Percentiles rank a stretch among this genome's conserved stretches.
Conservation (phyloP, 2,329 filamentous ascomycete genomes). For the Dothiorella sarmentorum region DNA sequence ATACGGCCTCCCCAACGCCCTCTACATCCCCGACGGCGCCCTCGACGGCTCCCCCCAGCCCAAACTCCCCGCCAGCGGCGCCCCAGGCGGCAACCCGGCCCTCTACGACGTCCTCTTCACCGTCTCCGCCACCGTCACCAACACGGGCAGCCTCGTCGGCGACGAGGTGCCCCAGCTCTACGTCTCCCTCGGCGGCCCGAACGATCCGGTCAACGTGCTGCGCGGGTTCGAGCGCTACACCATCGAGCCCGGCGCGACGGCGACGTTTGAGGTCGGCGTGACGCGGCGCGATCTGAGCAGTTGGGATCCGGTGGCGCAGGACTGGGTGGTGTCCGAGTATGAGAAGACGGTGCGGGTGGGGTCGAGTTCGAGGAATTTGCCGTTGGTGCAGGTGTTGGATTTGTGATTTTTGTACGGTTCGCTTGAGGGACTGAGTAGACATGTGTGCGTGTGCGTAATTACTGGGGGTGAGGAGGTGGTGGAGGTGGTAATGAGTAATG, state of each 20-base stretch:
- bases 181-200: constrained; percentile 72
- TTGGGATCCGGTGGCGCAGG: constrained; percentile 76
- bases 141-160: constrained; percentile 63
- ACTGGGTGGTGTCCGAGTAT: constrained; percentile 68
- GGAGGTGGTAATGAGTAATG: too few relatives aligned
- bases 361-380: constrained; percentile 56
- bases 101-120: constrained; percentile 69
- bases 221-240: constrained; percentile 72
- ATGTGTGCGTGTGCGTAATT: too few relatives aligned
- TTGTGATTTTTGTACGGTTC: too few relatives aligned
- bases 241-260: constrained; percentile 66
- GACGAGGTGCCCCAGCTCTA: constrained; percentile 75
- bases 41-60: constrained; percentile 57
- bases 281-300: constrained; percentile 80
- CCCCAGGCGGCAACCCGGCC: constrained; percentile 56
- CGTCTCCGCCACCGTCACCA: constrained; percentile 65
- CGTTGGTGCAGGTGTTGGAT: constrained; percentile 39
- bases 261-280: constrained; percentile 64
- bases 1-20: constrained; percentile 57
- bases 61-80: constrained; percentile 60
- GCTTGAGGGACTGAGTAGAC: too few relatives aligned
- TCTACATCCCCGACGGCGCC: constrained; percentile 59
- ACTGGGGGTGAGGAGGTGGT: too few relatives aligned
- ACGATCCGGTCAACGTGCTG: constrained; percentile 64
- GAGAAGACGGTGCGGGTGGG: constrained; percentile 61